A percentile compares a stretch with the other conserved stretches of the same genome.
phyloP scores from a whole-genome alignment of 345 rosid species.

The Dipteronia dyeriana region DNA sequence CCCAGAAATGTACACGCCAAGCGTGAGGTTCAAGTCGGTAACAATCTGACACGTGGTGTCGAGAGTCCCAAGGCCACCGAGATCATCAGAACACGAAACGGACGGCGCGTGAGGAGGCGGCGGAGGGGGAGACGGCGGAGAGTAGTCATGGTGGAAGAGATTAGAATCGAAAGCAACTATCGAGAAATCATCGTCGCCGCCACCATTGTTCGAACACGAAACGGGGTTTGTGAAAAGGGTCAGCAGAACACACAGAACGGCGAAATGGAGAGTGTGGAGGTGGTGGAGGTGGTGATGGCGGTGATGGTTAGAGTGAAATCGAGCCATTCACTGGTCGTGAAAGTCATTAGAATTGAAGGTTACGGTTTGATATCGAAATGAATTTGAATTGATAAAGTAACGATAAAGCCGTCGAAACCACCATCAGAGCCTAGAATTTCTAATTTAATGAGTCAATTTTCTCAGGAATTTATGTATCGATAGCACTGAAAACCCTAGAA shows the following conservation, averaged over 20 bases:
- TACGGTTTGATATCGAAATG: slow-evolving; percentile 38
- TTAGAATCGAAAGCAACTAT: slow-evolving; percentile 45
- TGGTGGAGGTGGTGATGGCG: background rate
- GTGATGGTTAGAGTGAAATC: slow-evolving; percentile 30
- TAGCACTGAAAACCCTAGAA: slow-evolving; percentile 43
- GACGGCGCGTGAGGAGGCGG: slow-evolving; percentile 96
- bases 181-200: slow-evolving; percentile 32
- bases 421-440: slow-evolving; percentile 27
- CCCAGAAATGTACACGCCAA: slow-evolving; percentile 82
- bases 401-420: slow-evolving; percentile 18
- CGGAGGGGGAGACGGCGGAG: slow-evolving; percentile 97
- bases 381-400: slow-evolving; percentile 31
- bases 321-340: slow-evolving; percentile 60
- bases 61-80: slow-evolving; percentile 78
- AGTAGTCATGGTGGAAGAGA: slow-evolving; percentile 83
- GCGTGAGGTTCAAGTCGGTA: slow-evolving; percentile 80
- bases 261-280: slow-evolving; percentile 22
- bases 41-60: slow-evolving; percentile 89
- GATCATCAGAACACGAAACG: slow-evolving; percentile 85
- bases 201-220: slow-evolving; percentile 26
- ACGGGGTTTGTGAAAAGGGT: slow-evolving; percentile 36
- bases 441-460: background rate
- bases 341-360: slow-evolving; percentile 54
- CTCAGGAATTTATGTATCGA: background rate
- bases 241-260: slow-evolving; percentile 32